Base-by-base conservation (phyloP, 1,284 basidiomycete species). In the Cerioporus squamosus region DNA sequence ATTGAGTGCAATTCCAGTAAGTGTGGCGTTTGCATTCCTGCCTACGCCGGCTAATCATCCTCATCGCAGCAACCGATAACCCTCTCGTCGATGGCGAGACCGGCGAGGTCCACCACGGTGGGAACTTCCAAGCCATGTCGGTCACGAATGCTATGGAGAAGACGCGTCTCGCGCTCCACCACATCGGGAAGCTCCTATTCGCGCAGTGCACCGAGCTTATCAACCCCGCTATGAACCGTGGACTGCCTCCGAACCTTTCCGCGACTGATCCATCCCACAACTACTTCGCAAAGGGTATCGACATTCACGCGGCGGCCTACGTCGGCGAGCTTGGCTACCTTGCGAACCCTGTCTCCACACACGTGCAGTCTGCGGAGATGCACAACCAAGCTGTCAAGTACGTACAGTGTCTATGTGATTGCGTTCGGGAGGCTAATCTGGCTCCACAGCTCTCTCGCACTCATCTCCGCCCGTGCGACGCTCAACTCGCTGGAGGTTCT, bases 141-240 rank as follows among this genome's bases (percentile, higher is more conserved):
- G 84, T 95, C 53, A 92, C 93, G 7, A 93, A 93, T 57, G 88
- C 89, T 5, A 94, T 95, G 88, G 94, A 95, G 72, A 92, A 93
- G 72, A 90, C 91, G 5, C 87, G 93, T 18, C 83, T 95, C 42
- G 82, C 89, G 3, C 77, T 95, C 29, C 85, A 93, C 64, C 91
- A 93, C 67, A 82, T 95, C 55, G 94, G 93, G 59, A 93, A 93
- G 73, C 76, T 95, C 48, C 76, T 93, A 58, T 95, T 94, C 72
- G 82, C 91, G 17, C 94, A 96, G 71, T 82, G 86, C 67, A 91
- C 93, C 0, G 94, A 96, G 72, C 80, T 95, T 24, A 77, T 91
- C 66, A 94, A 94, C 73, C 90, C 90, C 17, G 64, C 78, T 7
- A 92, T 93, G 89, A 94, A 94, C 74, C 86, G 87, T 46, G 93